Conservation (phyloP, 768 basidiomycete species). For the Omphalotus guepiniiformis region DNA sequence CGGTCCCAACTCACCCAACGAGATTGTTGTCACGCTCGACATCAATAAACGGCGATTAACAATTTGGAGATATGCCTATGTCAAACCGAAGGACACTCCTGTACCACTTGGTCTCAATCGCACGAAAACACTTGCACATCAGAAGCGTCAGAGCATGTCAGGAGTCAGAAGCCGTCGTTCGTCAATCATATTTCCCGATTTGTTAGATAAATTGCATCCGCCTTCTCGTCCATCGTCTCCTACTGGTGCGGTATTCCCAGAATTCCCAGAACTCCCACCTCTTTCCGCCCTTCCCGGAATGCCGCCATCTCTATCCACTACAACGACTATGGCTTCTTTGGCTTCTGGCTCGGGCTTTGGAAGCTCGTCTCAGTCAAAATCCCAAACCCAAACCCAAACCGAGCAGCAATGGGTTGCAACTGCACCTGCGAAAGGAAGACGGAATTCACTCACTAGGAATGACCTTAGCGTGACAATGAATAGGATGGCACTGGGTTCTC, state of each 20-base stretch:
- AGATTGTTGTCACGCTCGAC: conserved; percentile 58
- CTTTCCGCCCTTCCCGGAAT: conserved; percentile 49
- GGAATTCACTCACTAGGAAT: conserved; percentile 47
- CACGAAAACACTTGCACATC: conserved; percentile 21
- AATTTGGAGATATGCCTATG: conserved; percentile 70
- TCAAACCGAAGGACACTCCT: conserved; percentile 55
- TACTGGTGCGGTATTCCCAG: conserved; percentile 30
- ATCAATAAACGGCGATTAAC: conserved; percentile 48
- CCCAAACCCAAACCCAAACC: conserved; percentile 9
- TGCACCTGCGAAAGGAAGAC: conserved; percentile 27
- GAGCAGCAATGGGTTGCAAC: no score
- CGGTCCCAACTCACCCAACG: conserved; percentile 34
- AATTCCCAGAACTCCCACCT: conserved; percentile 37
- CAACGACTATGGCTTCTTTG: conserved; percentile 42
- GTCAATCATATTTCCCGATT: conserved; percentile 32
- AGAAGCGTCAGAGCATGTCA: conserved; percentile 37
- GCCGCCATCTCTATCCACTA: conserved; percentile 48
- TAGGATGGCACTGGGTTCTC: conserved; percentile 59
- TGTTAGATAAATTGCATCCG: conserved; percentile 29
- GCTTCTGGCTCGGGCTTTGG: conserved; percentile 15
- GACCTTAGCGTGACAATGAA: conserved; percentile 61
- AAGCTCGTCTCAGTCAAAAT: neutral
- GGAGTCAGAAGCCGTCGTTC: conserved; percentile 33
- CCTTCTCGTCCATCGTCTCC: conserved; percentile 34
- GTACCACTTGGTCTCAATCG: conserved; percentile 30